phyloP scores from a whole-genome alignment of 129 eudicot genomes.

The Pittosporum tobira region DNA sequence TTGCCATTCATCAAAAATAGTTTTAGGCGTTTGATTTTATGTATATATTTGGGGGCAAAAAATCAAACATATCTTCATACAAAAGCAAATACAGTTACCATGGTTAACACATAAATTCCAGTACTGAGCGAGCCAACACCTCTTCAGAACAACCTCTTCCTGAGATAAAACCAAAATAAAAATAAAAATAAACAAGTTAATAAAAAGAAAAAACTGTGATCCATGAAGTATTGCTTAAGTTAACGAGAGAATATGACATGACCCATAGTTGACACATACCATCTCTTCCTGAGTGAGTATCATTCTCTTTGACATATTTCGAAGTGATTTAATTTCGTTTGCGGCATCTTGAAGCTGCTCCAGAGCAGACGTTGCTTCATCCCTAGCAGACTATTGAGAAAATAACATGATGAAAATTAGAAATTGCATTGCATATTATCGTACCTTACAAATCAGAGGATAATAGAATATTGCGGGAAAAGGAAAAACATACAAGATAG shows the following conservation, averaged over 20 bases:
- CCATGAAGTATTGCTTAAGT: constrained; percentile 18
- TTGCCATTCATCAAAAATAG: neutral
- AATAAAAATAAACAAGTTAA: too few species aligned
- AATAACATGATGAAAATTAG: constrained; percentile 5
- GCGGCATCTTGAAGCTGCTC: constrained; percentile 49
- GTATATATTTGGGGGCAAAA: too few species aligned
- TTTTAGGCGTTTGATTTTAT: too few species aligned
- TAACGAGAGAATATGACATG: neutral
- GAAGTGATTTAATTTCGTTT: constrained; percentile 54
- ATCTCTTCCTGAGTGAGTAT: constrained; percentile 70
- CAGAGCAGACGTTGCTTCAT: constrained; percentile 51
- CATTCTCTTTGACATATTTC: constrained; percentile 59
- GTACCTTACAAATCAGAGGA: neutral
- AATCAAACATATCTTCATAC: neutral
- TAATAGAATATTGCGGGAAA: constrained; percentile 2
- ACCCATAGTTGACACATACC: constrained; percentile 38
- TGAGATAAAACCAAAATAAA: too few species aligned
- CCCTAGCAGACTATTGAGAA: constrained; percentile 56
- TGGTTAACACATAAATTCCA: constrained; percentile 69
- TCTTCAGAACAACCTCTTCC: constrained; percentile 89
- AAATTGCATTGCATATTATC: constrained; percentile 15
- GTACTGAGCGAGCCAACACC: constrained; percentile 87
- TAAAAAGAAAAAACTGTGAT: constrained; percentile 25
- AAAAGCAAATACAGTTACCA: constrained; percentile 39
- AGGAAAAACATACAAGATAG: constrained; percentile 21